Evolutionary conservation across 257 asterid species (phyloP).

Genomic region (Solanum raphanifolium): DNA sequence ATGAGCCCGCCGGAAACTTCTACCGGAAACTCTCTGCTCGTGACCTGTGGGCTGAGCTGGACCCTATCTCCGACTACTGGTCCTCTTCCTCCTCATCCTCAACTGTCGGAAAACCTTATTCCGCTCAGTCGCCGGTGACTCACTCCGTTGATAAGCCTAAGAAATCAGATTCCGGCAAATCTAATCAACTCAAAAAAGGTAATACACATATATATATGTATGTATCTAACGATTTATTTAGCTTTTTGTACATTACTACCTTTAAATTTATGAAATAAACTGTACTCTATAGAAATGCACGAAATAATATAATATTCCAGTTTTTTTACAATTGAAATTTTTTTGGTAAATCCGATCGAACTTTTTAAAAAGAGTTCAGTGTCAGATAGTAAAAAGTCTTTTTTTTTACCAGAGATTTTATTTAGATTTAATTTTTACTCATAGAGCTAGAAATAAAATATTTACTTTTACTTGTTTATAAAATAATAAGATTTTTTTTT

Average conservation of each 20-base stretch:
- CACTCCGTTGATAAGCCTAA: conserved; percentile 5
- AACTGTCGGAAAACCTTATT: neutral
- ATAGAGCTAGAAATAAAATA: neutral
- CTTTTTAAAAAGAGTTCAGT: neutral
- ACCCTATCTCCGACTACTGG: conserved; percentile 50
- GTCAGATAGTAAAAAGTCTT: neutral
- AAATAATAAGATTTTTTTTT: too few relatives aligned
- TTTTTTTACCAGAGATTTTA: neutral
- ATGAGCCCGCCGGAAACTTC: conserved; percentile 30
- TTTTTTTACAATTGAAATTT: neutral
- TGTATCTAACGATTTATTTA: neutral
- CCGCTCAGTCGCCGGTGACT: neutral
- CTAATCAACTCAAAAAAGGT: neutral
- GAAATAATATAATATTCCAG: neutral
- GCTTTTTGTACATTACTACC: neutral
- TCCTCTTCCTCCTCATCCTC: conserved; percentile 35
- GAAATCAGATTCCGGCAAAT: neutral
- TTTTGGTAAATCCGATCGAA: neutral
- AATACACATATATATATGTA: neutral
- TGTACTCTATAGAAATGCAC: neutral
- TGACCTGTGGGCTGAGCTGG: conserved; percentile 64
- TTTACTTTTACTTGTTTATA: neutral
- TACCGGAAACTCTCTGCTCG: conserved; percentile 34
- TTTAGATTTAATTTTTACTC: neutral
- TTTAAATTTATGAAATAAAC: neutral